Evolutionary conservation across 2,329 filamentous ascomycete genomes (phyloP).

Genomic region (Xylaria sp.): DNA sequence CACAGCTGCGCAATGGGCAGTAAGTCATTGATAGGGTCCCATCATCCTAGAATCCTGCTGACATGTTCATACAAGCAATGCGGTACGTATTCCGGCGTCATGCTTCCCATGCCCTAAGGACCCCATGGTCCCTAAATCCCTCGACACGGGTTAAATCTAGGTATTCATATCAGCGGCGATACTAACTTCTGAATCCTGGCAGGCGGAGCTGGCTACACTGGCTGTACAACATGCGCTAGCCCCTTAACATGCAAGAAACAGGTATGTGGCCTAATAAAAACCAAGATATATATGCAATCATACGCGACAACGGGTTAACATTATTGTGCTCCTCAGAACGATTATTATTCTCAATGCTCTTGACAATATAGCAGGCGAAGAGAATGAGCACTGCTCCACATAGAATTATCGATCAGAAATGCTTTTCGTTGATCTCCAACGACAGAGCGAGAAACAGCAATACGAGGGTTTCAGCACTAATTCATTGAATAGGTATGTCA

Average conservation of each 20-base stretch:
- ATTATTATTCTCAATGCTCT: conserved; percentile 31
- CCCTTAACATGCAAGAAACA: conserved; percentile 39
- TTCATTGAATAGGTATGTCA: neutral
- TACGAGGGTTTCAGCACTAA: neutral
- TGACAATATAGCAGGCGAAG: neutral
- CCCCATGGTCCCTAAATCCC: neutral
- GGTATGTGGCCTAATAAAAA: conserved; percentile 25
- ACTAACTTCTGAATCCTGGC: neutral
- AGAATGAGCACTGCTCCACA: neutral
- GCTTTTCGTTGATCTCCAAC: neutral
- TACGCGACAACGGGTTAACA: conserved; percentile 1
- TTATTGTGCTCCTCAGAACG: conserved; percentile 12
- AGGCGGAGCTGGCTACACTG: conserved; percentile 38
- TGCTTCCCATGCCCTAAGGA: no score
- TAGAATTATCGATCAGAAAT: neutral
- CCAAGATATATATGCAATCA: neutral
- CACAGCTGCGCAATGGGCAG: conserved; percentile 35
- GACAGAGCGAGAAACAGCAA: neutral
- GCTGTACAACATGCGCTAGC: conserved; percentile 40
- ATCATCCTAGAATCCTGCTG: neutral
- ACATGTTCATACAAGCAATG: conserved; percentile 34
- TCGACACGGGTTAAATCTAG: neutral
- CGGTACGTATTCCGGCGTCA: conserved; percentile 15
- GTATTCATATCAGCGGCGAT: neutral
- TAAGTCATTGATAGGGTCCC: conserved; percentile 9